Percentiles rank a stretch among this genome's conserved stretches.
These are phyloP conservation scores for Pseudocercospora vitis DNA, from an alignment of 2,329 filamentous ascomycete genomes.

Conservation along the genomic window DNA sequence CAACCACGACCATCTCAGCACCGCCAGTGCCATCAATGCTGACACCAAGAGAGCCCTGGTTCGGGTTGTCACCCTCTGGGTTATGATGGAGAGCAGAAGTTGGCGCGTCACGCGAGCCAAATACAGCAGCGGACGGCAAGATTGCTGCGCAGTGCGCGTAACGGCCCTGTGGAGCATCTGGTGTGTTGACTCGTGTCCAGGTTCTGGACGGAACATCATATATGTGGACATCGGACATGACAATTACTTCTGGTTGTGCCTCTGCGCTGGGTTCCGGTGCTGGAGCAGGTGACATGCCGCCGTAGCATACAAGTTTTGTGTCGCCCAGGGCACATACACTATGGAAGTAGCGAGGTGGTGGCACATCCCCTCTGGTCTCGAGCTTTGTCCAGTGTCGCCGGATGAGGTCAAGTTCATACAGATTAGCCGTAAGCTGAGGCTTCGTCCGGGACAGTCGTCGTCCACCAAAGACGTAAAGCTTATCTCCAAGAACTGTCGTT, in stretches of 20 bases:
- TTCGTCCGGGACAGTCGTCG: conserved; percentile 80
- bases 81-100: conserved; percentile 88
- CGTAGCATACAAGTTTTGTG: conserved; percentile 95
- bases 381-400: conserved; percentile 90
- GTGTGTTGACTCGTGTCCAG: conserved; percentile 75
- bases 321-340: conserved; percentile 92
- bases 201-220: conserved; percentile 79
- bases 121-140: conserved; percentile 80
- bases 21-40: conserved; percentile 88
- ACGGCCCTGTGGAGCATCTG: conserved; percentile 83
- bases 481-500: conserved; percentile 91
- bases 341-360: conserved; percentile 92
- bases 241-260: conserved; percentile 61
- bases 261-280: conserved; percentile 69
- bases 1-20: conserved; percentile 95
- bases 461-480: conserved; percentile 94
- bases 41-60: conserved; percentile 84
- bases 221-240: conserved; percentile 98
- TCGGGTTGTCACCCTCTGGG: conserved; percentile 74
- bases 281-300: conserved; percentile 82
- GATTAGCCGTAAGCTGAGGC: conserved; percentile 80
- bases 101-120: conserved; percentile 80
- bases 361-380: conserved; percentile 78
- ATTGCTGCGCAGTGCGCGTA: conserved; percentile 97
- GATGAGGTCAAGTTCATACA: conserved; percentile 92